Evolutionary conservation across 2,329 filamentous ascomycete species (phyloP).

Genomic region (Coniochaeta pulveracea): DNA sequence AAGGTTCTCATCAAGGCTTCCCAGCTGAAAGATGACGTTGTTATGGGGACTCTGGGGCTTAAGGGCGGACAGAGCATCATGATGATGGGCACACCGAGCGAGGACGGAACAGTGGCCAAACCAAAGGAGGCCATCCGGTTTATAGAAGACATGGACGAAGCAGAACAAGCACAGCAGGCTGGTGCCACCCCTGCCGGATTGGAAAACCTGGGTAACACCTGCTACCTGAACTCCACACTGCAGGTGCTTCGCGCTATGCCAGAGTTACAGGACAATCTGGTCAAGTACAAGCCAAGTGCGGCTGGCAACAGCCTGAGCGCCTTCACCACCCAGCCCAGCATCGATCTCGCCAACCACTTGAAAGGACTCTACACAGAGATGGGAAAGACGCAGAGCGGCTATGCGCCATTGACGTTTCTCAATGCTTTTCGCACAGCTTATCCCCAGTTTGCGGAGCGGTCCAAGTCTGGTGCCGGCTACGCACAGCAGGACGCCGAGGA

Average conservation of each 20-base stretch:
- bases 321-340: constrained; percentile 30
- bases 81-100: constrained; percentile 89
- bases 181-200: constrained; percentile 82
- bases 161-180: constrained; percentile 71
- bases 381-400: constrained; percentile 79
- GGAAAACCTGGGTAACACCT: constrained; percentile 91
- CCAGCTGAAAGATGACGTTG: constrained; percentile 90
- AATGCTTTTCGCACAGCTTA: constrained; percentile 67
- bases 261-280: constrained; percentile 73
- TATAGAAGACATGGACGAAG: constrained; percentile 94
- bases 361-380: constrained; percentile 81
- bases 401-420: constrained; percentile 73
- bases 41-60: constrained; percentile 71
- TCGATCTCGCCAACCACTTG: constrained; percentile 67
- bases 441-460: constrained; percentile 86
- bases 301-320: constrained; percentile 9
- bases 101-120: constrained; percentile 50
- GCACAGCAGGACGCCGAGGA: constrained; percentile 99
- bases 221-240: constrained; percentile 96
- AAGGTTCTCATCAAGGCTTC: constrained; percentile 92
- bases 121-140: constrained; percentile 81
- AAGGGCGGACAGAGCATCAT: constrained; percentile 83
- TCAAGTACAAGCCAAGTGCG: constrained; percentile 46
- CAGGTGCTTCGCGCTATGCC: constrained; percentile 82
- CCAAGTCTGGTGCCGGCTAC: constrained; percentile 71